Conservation (phyloP, 2,329 filamentous ascomycete genomes). For the Lachnellula willkommii region DNA sequence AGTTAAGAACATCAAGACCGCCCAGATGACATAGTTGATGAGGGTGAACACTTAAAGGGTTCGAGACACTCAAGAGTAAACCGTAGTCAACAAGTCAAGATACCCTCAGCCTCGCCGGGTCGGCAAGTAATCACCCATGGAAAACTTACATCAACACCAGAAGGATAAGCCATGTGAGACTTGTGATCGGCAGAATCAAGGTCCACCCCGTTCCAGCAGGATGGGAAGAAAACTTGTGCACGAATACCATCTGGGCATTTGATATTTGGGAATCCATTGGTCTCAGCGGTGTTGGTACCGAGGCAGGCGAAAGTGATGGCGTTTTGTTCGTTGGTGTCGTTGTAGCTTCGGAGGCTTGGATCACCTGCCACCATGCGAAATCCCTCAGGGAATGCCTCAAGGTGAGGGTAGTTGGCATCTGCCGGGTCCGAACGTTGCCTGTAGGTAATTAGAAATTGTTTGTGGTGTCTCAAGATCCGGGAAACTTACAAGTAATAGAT, state of each 20-base stretch:
- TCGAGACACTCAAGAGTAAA: not conserved
- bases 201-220: conserved; percentile 58
- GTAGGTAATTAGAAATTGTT: not conserved
- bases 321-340: conserved; percentile 39
- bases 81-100: not conserved
- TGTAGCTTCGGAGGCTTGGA: conserved; percentile 45
- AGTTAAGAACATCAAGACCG: too few species aligned
- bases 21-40: too few species aligned
- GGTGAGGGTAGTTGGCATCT: conserved; percentile 38
- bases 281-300: conserved; percentile 40
- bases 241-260: conserved; percentile 49
- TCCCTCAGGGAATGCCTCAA: conserved; percentile 54
- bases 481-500: conserved; percentile 50
- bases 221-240: conserved; percentile 52
- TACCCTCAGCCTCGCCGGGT: not conserved
- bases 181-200: conserved; percentile 50
- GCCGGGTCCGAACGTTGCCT: conserved; percentile 38
- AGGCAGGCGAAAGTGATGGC: conserved; percentile 55
- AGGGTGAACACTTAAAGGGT: not conserved
- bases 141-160: conserved; percentile 8
- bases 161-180: conserved; percentile 51
- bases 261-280: conserved; percentile 47
- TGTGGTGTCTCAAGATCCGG: not conserved
- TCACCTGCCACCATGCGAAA: conserved; percentile 64
- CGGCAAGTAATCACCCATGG: not conserved